Evolutionary conservation across 805 yeast species (phyloP).

Genomic region (Saturnispora besseyi): DNA sequence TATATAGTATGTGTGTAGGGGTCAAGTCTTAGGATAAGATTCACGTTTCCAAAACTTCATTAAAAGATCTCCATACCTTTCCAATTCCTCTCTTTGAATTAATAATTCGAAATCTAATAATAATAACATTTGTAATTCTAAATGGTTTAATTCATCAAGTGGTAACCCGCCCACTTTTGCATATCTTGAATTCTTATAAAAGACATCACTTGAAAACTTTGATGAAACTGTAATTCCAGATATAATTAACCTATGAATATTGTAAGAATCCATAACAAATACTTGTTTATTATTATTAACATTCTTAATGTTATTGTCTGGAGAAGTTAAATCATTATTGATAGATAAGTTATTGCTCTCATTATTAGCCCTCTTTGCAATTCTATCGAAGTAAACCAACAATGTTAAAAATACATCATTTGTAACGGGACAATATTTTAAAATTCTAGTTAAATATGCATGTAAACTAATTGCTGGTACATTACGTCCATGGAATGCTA

Average conservation of each 20-base stretch:
- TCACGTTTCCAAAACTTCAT: slow-evolving; percentile 78
- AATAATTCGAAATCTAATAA: slow-evolving; percentile 78
- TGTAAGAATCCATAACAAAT: slow-evolving; percentile 92
- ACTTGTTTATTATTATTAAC: slow-evolving; percentile 39
- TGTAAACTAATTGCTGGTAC: slow-evolving; percentile 91
- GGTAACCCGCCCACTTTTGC: slow-evolving; percentile 96
- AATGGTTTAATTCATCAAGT: slow-evolving; percentile 81
- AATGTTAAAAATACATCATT: slow-evolving; percentile 89
- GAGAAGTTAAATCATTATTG: background rate
- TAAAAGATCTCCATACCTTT: slow-evolving; percentile 79
- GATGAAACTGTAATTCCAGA: slow-evolving; percentile 94
- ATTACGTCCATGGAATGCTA: slow-evolving; percentile 93
- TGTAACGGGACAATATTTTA: slow-evolving; percentile 97
- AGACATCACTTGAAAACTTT: slow-evolving; percentile 89
- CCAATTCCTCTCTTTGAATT: slow-evolving; percentile 85
- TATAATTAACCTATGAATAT: slow-evolving; percentile 87
- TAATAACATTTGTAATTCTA: slow-evolving; percentile 82
- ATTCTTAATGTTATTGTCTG: background rate
- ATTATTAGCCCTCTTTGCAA: slow-evolving; percentile 72
- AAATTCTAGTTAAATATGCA: slow-evolving; percentile 80
- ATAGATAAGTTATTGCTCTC: slow-evolving; percentile 12
- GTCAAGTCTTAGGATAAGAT: slow-evolving; percentile 23
- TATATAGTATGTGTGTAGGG: background rate
- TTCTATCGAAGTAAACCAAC: slow-evolving; percentile 88
- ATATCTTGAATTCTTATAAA: slow-evolving; percentile 87